phyloP scores from a whole-genome alignment of 2,329 filamentous ascomycete genomes.

The Aphanoascus verrucosus region DNA sequence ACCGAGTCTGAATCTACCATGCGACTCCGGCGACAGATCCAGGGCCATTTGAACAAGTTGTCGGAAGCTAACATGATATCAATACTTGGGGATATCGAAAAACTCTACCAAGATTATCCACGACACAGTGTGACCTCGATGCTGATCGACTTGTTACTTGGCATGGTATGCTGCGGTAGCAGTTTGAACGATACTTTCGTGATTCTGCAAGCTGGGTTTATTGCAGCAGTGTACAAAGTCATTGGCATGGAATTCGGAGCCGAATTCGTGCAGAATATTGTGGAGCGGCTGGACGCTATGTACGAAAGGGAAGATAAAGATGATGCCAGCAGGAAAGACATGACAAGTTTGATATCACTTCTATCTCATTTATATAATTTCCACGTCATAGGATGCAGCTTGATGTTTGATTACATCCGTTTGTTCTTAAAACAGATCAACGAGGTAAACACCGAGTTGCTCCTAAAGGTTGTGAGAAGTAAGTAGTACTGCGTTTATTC shows the following conservation, averaged over 20 bases:
- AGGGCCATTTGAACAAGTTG: conserved; percentile 83
- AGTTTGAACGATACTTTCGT: conserved; percentile 78
- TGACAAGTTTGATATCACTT: conserved; percentile 68
- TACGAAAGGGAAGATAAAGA: conserved; percentile 37
- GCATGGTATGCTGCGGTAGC: conserved; percentile 68
- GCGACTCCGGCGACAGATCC: conserved; percentile 65
- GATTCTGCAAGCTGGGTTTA: conserved; percentile 80
- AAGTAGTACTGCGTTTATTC: conserved; percentile 19
- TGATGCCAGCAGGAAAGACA: conserved; percentile 46
- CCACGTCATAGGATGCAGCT: conserved; percentile 67
- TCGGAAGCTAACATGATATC: conserved; percentile 83
- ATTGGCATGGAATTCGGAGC: conserved; percentile 84
- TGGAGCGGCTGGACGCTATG: conserved; percentile 60
- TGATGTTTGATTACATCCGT: conserved; percentile 86
- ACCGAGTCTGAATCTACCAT: conserved; percentile 56
- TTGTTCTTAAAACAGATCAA: conserved; percentile 63
- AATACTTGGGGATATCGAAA: conserved; percentile 71
- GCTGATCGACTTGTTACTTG: conserved; percentile 64
- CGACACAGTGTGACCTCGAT: conserved; percentile 80
- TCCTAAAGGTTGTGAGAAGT: conserved; percentile 71
- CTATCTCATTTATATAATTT: conserved; percentile 86
- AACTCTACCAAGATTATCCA: conserved; percentile 70
- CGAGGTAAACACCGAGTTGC: conserved; percentile 77
- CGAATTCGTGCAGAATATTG: conserved; percentile 66
- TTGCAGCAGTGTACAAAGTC: conserved; percentile 75